Base-by-base conservation (phyloP, 1,139 yeast genomes). In the Lodderomyces orthopsilosis region DNA sequence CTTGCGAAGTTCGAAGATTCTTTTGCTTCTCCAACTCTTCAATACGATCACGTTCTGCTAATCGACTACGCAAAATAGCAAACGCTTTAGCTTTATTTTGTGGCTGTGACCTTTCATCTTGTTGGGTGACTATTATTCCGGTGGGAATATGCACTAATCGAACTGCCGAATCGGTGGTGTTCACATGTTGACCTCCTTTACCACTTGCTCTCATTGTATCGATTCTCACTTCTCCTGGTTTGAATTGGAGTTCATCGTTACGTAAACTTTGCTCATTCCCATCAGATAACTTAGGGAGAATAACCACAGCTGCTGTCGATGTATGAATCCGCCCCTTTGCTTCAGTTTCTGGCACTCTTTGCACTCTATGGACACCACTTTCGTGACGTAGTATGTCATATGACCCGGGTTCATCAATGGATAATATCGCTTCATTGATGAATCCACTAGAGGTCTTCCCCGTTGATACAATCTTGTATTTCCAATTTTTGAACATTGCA, bases 131-230 rank as follows among this genome's bases (percentile, higher is more conserved):
- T 12, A 81, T 83, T 37, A 89, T 81, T 3, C 98, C 97, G 0
- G 96, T 83, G 2, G 98, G 98, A 15, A 85, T 72, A 65, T 93
- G 99, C 0, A 94, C 90, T 32, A 94, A 68, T 54, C 98, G 75
- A 15, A 93, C 98, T 0, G 98, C 99, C 1, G 97, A 89, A 61
- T 93, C 98, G 0, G 98, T 93, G 15, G 97, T 93, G 59, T 94
- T 93, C 39, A 93, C 99, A 60, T 94, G 98, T 65, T 93, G 99
- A 0, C 99, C 99, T 44, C 99, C 99, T 51, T 95, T 86, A 2
- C 98, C 99, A 43, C 96, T 83, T 0, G 98, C 89, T 55, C 98
- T 74, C 97, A 91, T 94, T 12, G 94, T 89, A 62, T 94, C 98
- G 4, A 93, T 80, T 48, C 96, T 75, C 13, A 93, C 83, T 56